phyloP scores from a whole-genome alignment of 1,284 basidiomycete genomes.

The Schizophyllum amplum region DNA sequence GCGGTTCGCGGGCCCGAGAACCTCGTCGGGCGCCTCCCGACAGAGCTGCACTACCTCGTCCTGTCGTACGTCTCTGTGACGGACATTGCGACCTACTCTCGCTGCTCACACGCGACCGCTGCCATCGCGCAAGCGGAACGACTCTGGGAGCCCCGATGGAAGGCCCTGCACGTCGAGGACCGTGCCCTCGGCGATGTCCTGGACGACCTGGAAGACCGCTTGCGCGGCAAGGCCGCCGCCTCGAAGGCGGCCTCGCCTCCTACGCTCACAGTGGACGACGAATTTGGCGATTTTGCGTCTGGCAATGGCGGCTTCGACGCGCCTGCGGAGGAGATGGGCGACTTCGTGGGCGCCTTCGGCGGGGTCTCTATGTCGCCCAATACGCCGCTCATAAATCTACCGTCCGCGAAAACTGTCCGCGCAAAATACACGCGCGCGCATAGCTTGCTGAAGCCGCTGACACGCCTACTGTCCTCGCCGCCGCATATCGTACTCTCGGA shows the following conservation, averaged over 20 bases:
- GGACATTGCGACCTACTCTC: constrained; percentile 70
- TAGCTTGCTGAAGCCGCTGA: constrained; percentile 49
- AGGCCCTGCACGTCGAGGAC: constrained; percentile 46
- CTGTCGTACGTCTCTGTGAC: constrained; percentile 68
- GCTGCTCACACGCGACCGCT: constrained; percentile 56
- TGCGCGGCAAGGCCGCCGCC: constrained; percentile 28
- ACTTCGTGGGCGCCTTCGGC: constrained; percentile 42
- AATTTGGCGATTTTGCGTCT: constrained; percentile 84
- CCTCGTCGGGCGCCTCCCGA: constrained; percentile 58
- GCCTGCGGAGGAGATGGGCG: constrained; percentile 39
- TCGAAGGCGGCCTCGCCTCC: constrained; percentile 39
- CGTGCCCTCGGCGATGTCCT: constrained; percentile 41
- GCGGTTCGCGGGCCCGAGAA: constrained; percentile 36
- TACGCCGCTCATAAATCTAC: constrained; percentile 16
- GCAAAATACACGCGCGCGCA: constrained; percentile 62
- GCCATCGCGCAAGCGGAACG: constrained; percentile 51
- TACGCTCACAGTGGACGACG: constrained; percentile 63
- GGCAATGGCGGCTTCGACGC: constrained; percentile 28
- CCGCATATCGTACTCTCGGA: constrained; percentile 50
- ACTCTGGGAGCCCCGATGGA: constrained; percentile 71
- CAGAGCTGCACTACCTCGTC: constrained; percentile 67
- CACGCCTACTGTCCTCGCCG: constrained; percentile 45
- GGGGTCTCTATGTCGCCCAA: constrained; percentile 14
- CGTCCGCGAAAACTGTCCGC: constrained; percentile 24
- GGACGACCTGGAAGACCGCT: constrained; percentile 49